Evolutionary conservation across 352 stramenopile species (phyloP), one percentile per base, ranked within the genome.

Genomic region (Halophytophthora polymorphica): DNA sequence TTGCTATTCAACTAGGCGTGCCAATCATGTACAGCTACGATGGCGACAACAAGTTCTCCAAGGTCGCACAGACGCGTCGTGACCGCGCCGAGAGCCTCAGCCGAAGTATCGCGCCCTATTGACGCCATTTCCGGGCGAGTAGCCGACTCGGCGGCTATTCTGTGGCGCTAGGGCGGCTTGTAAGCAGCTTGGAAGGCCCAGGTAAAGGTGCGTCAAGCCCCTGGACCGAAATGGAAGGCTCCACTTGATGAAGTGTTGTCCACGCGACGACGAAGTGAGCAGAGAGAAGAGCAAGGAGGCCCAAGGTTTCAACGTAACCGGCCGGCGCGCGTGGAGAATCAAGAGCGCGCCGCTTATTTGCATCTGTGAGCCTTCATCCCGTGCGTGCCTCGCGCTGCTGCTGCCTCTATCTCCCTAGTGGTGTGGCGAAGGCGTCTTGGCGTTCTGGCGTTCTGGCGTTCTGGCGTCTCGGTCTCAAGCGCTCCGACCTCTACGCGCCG

Each of bases 21-120:
- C 82, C 82, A 35, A 60, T 93, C 47, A 89, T 93, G 73, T 93
- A 93, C 59, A 83, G 78, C 64, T 93, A 86, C 53, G 61, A 83
- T 12, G 33, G 33, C 13, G 76, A 86, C 17, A 76, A 74, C n/a
- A 67, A 71, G 39, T 89, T 90, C 49, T 54, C 53, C 39, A 90
- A 90, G 57, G 71, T 90, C 12, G 71, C 78, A 17, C 78, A 88
- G 58, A 83, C 79, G 25, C 74, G 69, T 53, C 79, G 79, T 33
- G 82, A 90, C 37, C 78, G 82, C 22, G 77, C 82, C 15, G 78
- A 88, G 60, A 90, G 80, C 42, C 64, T 90, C 45, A 88, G 71
- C 37, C 61, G 80, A 53, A 88, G 77, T 50, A 73, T 71, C 42
- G 80, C 80, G 11, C 80, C 80, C 25, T 90, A 90, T 49, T 90